Percentiles rank a stretch among this genome's conserved stretches.
Conservation (phyloP, 2,329 filamentous ascomycete genomes). For the Alternaria atra region DNA sequence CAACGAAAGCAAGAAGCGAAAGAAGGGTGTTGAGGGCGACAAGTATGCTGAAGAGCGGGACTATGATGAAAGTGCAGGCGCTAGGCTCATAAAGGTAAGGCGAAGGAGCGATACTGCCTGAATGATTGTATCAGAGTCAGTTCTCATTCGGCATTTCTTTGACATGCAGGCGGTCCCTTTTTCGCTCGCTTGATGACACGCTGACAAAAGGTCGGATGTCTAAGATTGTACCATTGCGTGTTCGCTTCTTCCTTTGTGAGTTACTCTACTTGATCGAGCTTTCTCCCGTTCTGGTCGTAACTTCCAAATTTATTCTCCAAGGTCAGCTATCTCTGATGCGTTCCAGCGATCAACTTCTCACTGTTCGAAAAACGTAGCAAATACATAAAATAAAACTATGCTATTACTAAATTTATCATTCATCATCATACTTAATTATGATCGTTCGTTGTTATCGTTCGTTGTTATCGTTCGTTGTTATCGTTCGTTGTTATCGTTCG, state of each 20-base stretch:
- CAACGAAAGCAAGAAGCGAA: conserved; percentile 16
- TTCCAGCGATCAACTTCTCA: neutral
- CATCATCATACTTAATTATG: no score
- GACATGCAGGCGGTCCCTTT: neutral
- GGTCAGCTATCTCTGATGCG: no score
- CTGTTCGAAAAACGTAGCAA: no score
- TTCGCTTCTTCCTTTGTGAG: neutral
- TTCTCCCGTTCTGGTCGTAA: neutral
- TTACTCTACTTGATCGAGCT: neutral
- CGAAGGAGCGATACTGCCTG: neutral
- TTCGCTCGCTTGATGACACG: no score
- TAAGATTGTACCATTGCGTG: no score
- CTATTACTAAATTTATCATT: no score
- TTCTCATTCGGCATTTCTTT: no score
- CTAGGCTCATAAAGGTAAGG: neutral
- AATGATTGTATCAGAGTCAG: neutral
- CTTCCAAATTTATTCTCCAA: neutral
- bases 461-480: neutral
- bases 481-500: neutral
- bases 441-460: neutral
- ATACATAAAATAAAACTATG: no score
- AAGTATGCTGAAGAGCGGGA: neutral
- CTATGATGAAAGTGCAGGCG: neutral
- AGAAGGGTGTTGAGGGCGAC: neutral
- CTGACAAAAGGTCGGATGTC: no score